phyloP scores from a whole-genome alignment of 768 basidiomycete genomes.

The Xerocomus potaroensis region DNA sequence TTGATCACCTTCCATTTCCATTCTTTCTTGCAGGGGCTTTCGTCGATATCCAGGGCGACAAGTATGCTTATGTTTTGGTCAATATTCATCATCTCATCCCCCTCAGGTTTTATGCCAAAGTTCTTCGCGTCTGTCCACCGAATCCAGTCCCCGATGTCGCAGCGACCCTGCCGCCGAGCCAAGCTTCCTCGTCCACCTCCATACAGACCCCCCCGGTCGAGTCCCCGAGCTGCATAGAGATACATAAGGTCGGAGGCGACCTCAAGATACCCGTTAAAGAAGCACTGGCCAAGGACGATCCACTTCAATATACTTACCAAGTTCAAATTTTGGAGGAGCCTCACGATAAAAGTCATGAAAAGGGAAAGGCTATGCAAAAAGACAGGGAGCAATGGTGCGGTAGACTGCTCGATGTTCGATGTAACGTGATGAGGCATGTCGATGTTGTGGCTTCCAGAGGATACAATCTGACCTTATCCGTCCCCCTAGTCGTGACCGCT shows the following conservation, averaged over 20 bases:
- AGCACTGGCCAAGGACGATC: constrained; percentile 68
- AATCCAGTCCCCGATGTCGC: constrained; percentile 41
- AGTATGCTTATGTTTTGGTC: constrained; percentile 44
- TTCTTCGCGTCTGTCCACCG: constrained; percentile 75
- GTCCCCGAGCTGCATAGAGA: constrained; percentile 45
- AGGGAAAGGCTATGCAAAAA: constrained; percentile 51
- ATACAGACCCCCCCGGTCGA: constrained; percentile 39
- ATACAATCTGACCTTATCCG: constrained; percentile 1
- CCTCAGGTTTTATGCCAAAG: constrained; percentile 72
- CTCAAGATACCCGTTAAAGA: constrained; percentile 72
- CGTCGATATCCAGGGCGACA: constrained; percentile 83
- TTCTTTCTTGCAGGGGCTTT: constrained; percentile 59
- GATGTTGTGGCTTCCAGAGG: constrained; percentile 1
- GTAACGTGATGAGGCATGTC: constrained; percentile 71
- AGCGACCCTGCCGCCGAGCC: constrained; percentile 30
- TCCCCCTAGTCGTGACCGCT: constrained; percentile 76
- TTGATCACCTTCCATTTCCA: constrained; percentile 18
- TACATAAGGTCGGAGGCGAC: constrained; percentile 75
- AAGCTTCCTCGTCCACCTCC: constrained; percentile 42
- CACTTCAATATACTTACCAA: constrained; percentile 81
- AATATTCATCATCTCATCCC: constrained; percentile 13
- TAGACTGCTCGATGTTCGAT: constrained; percentile 80
- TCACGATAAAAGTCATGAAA: constrained; percentile 63
- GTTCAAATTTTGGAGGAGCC: constrained; percentile 80
- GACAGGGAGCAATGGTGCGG: constrained; percentile 65